Evolutionary conservation across 352 stramenopile species (phyloP).

Genomic region (Pythium plurisporium): DNA sequence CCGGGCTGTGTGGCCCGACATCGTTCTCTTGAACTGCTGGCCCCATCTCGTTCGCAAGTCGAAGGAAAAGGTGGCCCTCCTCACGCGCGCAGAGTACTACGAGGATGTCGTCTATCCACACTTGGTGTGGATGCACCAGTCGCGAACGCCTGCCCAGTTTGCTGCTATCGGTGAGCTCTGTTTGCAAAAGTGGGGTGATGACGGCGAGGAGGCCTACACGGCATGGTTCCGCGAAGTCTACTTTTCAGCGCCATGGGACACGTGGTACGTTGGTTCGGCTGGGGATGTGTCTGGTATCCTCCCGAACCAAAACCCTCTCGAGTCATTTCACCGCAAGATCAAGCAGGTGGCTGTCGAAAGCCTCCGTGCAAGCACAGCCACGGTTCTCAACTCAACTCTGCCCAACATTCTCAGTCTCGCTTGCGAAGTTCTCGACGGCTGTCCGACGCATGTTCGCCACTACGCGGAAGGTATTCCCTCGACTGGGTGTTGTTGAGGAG

Average conservation of each 20-base stretch:
- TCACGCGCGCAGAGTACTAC: not conserved
- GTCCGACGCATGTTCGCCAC: too few relatives aligned
- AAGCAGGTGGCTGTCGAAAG: not conserved
- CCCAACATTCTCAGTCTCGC: not conserved
- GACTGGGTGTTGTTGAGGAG: too few relatives aligned
- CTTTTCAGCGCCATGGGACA: not conserved
- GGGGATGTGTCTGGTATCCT: not conserved
- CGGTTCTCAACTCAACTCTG: not conserved
- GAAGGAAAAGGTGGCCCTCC: not conserved
- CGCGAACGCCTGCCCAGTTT: not conserved
- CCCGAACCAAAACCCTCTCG: not conserved
- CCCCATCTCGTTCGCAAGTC: not conserved
- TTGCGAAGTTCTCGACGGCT: too few relatives aligned
- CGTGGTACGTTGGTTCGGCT: not conserved
- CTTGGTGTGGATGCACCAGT: not conserved
- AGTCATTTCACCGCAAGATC: not conserved
- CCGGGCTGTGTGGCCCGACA: slow-evolving; percentile 5
- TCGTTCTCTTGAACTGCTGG: slow-evolving; percentile 12
- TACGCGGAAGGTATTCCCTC: too few relatives aligned
- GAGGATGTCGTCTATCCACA: not conserved
- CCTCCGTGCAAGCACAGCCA: not conserved
- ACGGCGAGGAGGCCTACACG: not conserved
- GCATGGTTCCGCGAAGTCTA: not conserved
- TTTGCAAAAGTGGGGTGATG: not conserved
- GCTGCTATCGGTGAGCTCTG: not conserved